phyloP scores from a whole-genome alignment of 2,329 filamentous ascomycete genomes.

The Colletotrichum agaves region DNA sequence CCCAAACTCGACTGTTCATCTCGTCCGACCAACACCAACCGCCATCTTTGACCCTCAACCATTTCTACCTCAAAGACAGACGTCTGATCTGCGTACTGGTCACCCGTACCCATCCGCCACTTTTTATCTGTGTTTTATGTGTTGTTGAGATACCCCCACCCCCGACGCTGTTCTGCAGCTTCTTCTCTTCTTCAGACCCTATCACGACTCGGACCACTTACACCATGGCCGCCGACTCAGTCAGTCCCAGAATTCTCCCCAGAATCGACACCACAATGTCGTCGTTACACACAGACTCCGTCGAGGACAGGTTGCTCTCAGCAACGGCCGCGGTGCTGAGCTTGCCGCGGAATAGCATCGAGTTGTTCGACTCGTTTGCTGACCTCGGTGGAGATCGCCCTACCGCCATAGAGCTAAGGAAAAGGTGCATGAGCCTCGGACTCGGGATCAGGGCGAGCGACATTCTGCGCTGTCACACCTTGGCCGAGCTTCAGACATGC shows the following conservation, averaged over 20 bases:
- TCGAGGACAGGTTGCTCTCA: constrained; percentile 46
- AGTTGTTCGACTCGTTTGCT: constrained; percentile 54
- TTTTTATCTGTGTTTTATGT: constrained; percentile 25
- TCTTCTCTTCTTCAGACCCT: constrained; percentile 26
- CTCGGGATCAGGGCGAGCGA: constrained; percentile 51
- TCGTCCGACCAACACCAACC: constrained; percentile 25
- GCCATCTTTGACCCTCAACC: constrained; percentile 25
- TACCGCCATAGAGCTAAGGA: constrained; percentile 47
- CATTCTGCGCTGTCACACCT: constrained; percentile 54
- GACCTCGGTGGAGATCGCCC: constrained; percentile 56
- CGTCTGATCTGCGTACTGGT: constrained; percentile 26
- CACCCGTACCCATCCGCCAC: constrained; percentile 22
- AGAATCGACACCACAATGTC: constrained; percentile 41
- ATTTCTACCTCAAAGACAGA: constrained; percentile 4
- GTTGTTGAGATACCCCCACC: constrained; percentile 36
- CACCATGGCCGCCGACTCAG: constrained; percentile 31
- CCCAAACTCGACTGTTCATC: constrained; percentile 14
- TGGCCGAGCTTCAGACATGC: constrained; percentile 57
- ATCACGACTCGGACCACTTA: constrained; percentile 23
- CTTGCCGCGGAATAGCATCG: constrained; percentile 45
- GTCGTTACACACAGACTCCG: constrained; percentile 34
- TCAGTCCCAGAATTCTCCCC: constrained; percentile 36
- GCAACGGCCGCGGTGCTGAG: constrained; percentile 51
- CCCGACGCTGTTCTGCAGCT: constrained; percentile 20
- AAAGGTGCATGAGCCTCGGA: constrained; percentile 49